Base-by-base conservation (phyloP, 495 filamentous ascomycete genomes). In the Penicillium paxilli region DNA sequence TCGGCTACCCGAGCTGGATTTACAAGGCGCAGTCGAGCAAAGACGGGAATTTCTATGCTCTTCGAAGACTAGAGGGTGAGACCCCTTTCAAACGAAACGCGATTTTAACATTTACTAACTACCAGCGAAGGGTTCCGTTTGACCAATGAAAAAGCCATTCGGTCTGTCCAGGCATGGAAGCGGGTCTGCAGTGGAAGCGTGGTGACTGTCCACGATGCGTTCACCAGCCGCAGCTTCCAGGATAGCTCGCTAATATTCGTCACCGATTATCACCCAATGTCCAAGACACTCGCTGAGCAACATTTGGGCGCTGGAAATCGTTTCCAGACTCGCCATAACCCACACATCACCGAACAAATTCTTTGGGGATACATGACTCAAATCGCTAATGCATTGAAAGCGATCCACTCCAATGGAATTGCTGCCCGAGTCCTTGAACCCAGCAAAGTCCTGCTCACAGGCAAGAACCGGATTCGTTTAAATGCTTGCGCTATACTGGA, bases 211-310 rank as follows among this genome's bases (percentile, higher is more conserved):
- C 87, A 96, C 63, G 90, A 96, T 72, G 90, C 90, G 2, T 98
- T 98, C 67, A 98, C 94, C 6, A 96, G 90, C 37, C 78, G 90
- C 33, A 87, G 86, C 42, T 98, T 98, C 72, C 89, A 91, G 54
- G 95, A 98, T 62, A 95, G 88, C 68, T 98, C 95, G 14, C 79
- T 98, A 48, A 87, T 98, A 53, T 89, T 98, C 66, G 91, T 95
- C 28, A 95, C 89, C 52, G 90, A 95, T 67, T 98, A 93, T 64
- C 89, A 95, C 63, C 95, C 94, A 1, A 74, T 91, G 20, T 88
- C 93, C 22, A 95, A 94, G 71, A 96, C 94, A 3, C 78, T 98
- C 12, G 84, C 85, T 26, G 93, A 98, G 63, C 83, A 90, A 54
- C 87, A 96, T 57, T 85, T 96, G 56, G 80, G 82, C 32, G 67